These are phyloP conservation scores for Porphyrellus cyaneotinctus DNA, from an alignment of 768 basidiomycete species.

Conservation along the genomic window DNA sequence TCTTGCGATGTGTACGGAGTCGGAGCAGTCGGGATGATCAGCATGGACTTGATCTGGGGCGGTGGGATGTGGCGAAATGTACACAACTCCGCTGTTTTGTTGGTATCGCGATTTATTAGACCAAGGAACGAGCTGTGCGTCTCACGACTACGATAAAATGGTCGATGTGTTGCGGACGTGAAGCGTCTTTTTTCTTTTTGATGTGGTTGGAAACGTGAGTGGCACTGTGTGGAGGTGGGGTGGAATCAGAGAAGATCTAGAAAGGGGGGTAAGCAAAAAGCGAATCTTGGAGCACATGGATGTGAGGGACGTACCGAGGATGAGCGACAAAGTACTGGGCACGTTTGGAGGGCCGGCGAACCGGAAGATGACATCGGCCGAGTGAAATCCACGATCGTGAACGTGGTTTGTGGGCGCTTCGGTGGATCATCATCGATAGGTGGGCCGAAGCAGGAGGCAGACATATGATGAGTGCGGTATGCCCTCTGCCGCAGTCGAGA, in stretches of 20 bases:
- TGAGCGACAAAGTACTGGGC: constrained; percentile 5
- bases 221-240: constrained; percentile 18
- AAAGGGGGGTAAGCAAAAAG: constrained; percentile 11
- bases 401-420: constrained; percentile 15
- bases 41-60: constrained; percentile 20
- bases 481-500: constrained; percentile 20
- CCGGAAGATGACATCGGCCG: constrained; percentile 14
- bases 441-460: background rate
- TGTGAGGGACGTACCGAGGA: constrained; percentile 18
- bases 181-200: background rate
- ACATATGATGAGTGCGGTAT: constrained; percentile 7
- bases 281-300: constrained; percentile 31
- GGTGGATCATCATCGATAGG: constrained; percentile 21
- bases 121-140: background rate
- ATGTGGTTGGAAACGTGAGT: background rate
- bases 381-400: constrained; percentile 14
- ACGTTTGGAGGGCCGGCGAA: constrained; percentile 6
- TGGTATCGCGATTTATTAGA: constrained; percentile 10
- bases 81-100: constrained; percentile 18
- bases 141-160: constrained; percentile 6
- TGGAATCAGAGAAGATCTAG: constrained; percentile 26
- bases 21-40: constrained; percentile 27
- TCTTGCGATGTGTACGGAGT: constrained; percentile 31
- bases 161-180: background rate
- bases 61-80: constrained; percentile 17